phyloP scores from a whole-genome alignment of 2,329 filamentous ascomycete genomes.

The Lachnellula occidentalis region DNA sequence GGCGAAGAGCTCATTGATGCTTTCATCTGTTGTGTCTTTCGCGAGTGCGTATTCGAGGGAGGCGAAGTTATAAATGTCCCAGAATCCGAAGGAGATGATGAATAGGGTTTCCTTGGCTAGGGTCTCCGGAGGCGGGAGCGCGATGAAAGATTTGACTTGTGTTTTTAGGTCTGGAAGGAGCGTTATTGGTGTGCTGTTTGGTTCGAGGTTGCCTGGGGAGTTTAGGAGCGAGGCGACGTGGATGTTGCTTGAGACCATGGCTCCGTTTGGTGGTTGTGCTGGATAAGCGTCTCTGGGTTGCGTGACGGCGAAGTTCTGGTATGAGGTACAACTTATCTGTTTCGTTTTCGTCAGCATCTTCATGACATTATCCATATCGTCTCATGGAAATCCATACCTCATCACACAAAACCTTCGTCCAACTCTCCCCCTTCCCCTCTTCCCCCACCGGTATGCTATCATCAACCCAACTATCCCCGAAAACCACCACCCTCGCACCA shows the following conservation, averaged over 20 bases:
- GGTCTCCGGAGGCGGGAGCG: constrained; percentile 13
- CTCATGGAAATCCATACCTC: constrained; percentile 18
- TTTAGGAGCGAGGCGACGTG: constrained; percentile 10
- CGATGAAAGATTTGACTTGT: constrained; percentile 26
- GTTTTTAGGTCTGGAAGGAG: constrained; percentile 25
- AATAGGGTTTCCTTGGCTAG: constrained; percentile 23
- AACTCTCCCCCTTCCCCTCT: constrained; percentile 23
- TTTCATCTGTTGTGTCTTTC: constrained; percentile 14
- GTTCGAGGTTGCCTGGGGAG: neutral
- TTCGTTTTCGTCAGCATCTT: constrained; percentile 1
- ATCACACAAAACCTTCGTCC: constrained; percentile 26
- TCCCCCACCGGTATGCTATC: constrained; percentile 13
- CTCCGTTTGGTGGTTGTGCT: constrained; percentile 20
- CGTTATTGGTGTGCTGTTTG: neutral
- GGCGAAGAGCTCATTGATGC: constrained; percentile 22
- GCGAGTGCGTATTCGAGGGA: constrained; percentile 15
- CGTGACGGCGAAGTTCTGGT: constrained; percentile 25
- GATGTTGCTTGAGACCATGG: constrained; percentile 20
- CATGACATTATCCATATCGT: neutral
- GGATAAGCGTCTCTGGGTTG: constrained; percentile 21
- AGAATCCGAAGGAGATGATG: constrained; percentile 29
- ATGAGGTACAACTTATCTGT: constrained; percentile 28
- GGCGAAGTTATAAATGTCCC: constrained; percentile 30
- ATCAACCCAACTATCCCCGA: constrained; percentile 31
- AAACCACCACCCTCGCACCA: constrained; percentile 24